phyloP scores from a whole-genome alignment of 306 rosid species.

The Gynostemma pentaphyllum region DNA sequence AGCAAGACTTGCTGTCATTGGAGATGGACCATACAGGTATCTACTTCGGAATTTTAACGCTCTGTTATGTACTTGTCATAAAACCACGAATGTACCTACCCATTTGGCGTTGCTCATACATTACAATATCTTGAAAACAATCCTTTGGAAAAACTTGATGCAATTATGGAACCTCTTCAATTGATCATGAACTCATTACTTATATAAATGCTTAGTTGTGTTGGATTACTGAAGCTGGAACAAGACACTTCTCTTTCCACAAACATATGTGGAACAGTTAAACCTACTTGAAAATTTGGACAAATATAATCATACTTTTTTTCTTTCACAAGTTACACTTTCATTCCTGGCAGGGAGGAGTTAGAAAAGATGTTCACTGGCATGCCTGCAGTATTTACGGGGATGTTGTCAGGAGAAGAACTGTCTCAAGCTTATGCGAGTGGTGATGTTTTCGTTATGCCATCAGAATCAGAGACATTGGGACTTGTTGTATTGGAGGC shows the following conservation, averaged over 20 bases:
- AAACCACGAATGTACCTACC: not conserved
- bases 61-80: not conserved
- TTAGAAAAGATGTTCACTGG: slow-evolving; percentile 81
- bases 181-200: not conserved
- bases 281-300: not conserved
- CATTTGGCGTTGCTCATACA: not conserved
- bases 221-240: not conserved
- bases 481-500: slow-evolving; percentile 95
- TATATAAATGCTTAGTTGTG: not conserved
- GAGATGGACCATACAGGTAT: slow-evolving; percentile 97
- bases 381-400: slow-evolving; percentile 89
- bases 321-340: slow-evolving; percentile 6
- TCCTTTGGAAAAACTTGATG: not conserved
- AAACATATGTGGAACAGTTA: not conserved
- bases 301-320: not conserved
- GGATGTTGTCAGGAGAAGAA: slow-evolving; percentile 91
- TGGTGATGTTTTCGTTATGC: slow-evolving; percentile 90
- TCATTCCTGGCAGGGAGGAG: slow-evolving; percentile 50
- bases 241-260: not conserved
- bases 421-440: slow-evolving; percentile 95
- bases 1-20: slow-evolving; percentile 78
- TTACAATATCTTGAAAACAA: not conserved
- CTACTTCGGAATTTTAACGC: not conserved
- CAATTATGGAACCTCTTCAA: not conserved
- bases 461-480: slow-evolving; percentile 94